phyloP scores from a whole-genome alignment of 148 eudicot genomes.

The Euryodendron excelsum region DNA sequence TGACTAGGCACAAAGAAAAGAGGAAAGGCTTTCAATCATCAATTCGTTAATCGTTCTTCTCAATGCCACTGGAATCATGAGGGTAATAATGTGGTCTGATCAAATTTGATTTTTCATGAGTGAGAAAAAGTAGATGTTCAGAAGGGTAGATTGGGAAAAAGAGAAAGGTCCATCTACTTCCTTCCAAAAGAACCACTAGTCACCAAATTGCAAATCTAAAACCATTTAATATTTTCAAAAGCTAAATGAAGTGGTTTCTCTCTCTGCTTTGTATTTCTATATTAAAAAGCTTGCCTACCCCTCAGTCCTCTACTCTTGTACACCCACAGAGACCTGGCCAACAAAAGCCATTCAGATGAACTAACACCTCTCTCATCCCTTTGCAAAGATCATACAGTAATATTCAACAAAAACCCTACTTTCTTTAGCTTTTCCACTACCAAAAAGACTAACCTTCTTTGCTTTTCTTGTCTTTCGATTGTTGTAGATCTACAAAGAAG shows the following conservation, averaged over 20 bases:
- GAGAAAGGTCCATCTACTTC: neutral
- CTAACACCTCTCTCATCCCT: conserved; percentile 10
- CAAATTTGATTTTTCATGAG: neutral
- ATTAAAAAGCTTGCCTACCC: conserved; percentile 17
- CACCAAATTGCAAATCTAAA: too few species aligned
- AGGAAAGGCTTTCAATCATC: neutral
- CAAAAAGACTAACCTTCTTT: conserved; percentile 18
- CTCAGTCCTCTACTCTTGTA: conserved; percentile 24
- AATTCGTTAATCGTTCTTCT: neutral
- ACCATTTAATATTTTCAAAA: too few species aligned
- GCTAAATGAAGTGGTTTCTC: too few species aligned
- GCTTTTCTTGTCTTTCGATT: conserved; percentile 28
- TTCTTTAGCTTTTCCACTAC: conserved; percentile 20
- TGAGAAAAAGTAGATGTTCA: neutral
- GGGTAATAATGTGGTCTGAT: neutral
- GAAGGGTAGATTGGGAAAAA: conserved; percentile 18
- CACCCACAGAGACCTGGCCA: conserved; percentile 20
- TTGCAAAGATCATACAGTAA: neutral
- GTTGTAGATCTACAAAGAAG: conserved; percentile 24
- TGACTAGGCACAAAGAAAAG: neutral
- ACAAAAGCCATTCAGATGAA: too few species aligned
- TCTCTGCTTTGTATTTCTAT: conserved; percentile 12
- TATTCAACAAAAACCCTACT: conserved; percentile 27
- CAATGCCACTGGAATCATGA: neutral
- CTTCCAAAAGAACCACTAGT: too few species aligned